Evolutionary conservation across 768 basidiomycete genomes (phyloP).

Genomic region (Suillus bovinus): DNA sequence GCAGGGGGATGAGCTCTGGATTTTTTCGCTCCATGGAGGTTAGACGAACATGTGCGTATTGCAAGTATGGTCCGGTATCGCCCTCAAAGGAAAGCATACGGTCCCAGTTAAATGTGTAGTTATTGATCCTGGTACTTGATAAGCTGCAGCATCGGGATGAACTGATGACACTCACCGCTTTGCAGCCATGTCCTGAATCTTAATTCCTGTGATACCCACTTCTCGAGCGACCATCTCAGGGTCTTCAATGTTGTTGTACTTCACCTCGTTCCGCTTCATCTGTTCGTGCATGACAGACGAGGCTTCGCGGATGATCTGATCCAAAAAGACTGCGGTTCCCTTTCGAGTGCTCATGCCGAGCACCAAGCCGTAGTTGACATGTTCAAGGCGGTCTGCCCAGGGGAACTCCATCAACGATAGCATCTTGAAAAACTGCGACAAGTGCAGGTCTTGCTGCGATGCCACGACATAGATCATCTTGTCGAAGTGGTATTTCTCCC

Average conservation of each 20-base stretch:
- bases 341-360: constrained; percentile 93
- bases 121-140: constrained; percentile 69
- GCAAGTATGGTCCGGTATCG: constrained; percentile 93
- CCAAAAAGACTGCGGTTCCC: constrained; percentile 93
- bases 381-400: constrained; percentile 81
- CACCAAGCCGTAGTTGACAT: constrained; percentile 91
- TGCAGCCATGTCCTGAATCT: constrained; percentile 97
- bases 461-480: constrained; percentile 94
- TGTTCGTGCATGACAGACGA: constrained; percentile 91
- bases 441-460: constrained; percentile 83
- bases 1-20: constrained; percentile 80
- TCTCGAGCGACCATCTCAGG: constrained; percentile 77
- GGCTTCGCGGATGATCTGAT: constrained; percentile 90
- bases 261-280: constrained; percentile 93
- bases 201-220: constrained; percentile 93
- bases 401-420: constrained; percentile 87
- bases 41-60: constrained; percentile 94
- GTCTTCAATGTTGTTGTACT: constrained; percentile 86
- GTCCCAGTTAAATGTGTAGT: constrained; percentile 94
- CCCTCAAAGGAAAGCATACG: constrained; percentile 96
- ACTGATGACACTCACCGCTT: constrained; percentile 61
- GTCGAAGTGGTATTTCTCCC: constrained; percentile 88
- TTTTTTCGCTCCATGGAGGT: constrained; percentile 92
- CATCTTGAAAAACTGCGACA: constrained; percentile 92
- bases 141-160: background rate